A percentile compares a stretch with the other conserved stretches of the same genome.
Conservation (phyloP, 345 rosid species). For the Brassica carinata region DNA sequence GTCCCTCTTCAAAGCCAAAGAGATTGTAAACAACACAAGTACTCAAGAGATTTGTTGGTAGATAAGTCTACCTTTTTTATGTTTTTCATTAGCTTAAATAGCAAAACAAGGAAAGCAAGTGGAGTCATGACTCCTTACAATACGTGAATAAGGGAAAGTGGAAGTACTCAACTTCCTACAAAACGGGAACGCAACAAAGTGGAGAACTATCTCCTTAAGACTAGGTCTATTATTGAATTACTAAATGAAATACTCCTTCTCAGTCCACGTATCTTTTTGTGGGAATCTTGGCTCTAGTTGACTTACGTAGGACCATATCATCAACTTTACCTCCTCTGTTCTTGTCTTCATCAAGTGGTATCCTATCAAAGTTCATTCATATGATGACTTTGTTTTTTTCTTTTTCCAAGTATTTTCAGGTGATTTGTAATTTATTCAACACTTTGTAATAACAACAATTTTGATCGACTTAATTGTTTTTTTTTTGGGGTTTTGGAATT, state of each 20-base stretch:
- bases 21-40: background rate
- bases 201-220: background rate
- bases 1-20: background rate
- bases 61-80: background rate
- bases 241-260: background rate
- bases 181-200: background rate
- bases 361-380: background rate
- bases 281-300: background rate
- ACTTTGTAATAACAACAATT: constrained; percentile 34
- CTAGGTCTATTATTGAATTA: background rate
- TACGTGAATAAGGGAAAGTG: background rate
- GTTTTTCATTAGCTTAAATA: background rate
- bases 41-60: background rate
- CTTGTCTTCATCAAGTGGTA: too few species aligned
- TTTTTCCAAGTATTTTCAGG: constrained; percentile 4
- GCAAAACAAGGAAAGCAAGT: background rate
- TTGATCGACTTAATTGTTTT: constrained; percentile 14
- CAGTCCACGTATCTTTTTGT: background rate
- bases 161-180: background rate
- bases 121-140: background rate
- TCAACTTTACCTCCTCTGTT: too few species aligned
- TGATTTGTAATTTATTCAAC: constrained; percentile 22
- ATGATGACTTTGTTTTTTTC: constrained; percentile 23
- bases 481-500: background rate
- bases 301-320: background rate